Percentiles rank a stretch among this genome's conserved stretches.
These are phyloP conservation scores for Rhytidhysteron rufulum DNA, from an alignment of 2,329 filamentous ascomycete genomes.

Conservation along the genomic window DNA sequence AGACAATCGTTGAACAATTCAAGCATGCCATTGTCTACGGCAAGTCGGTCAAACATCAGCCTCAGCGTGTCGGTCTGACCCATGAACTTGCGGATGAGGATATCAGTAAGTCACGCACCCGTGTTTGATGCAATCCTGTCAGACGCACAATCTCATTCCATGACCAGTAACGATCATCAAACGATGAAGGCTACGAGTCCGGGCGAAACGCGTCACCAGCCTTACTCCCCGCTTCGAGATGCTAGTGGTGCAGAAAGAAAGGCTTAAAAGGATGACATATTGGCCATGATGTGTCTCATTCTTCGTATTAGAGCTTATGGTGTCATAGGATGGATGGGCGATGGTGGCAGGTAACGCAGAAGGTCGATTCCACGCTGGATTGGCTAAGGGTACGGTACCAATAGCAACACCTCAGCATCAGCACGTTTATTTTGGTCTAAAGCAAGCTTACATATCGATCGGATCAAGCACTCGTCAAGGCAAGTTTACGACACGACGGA, in stretches of 20 bases:
- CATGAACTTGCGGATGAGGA: slow-evolving; percentile 96
- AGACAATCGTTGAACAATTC: slow-evolving; percentile 93
- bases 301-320: slow-evolving; percentile 21
- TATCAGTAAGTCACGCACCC: slow-evolving; percentile 64
- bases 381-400: slow-evolving; percentile 28
- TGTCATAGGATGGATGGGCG: slow-evolving; percentile 24
- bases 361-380: slow-evolving; percentile 25
- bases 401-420: slow-evolving; percentile 30
- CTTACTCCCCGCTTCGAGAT: slow-evolving; percentile 15
- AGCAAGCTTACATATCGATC: slow-evolving; percentile 31
- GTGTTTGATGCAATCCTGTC: slow-evolving; percentile 7
- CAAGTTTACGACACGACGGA: slow-evolving; percentile 21
- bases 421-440: slow-evolving; percentile 27
- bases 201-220: slow-evolving; percentile 13
- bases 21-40: slow-evolving; percentile 94
- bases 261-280: slow-evolving; percentile 19
- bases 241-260: slow-evolving; percentile 18
- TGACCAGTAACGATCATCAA: slow-evolving; percentile 41
- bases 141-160: slow-evolving; percentile 18
- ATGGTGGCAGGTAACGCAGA: slow-evolving; percentile 22
- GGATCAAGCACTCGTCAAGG: slow-evolving; percentile 29
- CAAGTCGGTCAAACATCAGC: slow-evolving; percentile 97
- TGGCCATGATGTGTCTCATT: slow-evolving; percentile 31
- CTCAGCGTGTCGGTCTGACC: slow-evolving; percentile 84
- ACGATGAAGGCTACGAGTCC: slow-evolving; percentile 27